Base-by-base conservation (phyloP, 2,329 filamentous ascomycete genomes). In the Didymella exigua region DNA sequence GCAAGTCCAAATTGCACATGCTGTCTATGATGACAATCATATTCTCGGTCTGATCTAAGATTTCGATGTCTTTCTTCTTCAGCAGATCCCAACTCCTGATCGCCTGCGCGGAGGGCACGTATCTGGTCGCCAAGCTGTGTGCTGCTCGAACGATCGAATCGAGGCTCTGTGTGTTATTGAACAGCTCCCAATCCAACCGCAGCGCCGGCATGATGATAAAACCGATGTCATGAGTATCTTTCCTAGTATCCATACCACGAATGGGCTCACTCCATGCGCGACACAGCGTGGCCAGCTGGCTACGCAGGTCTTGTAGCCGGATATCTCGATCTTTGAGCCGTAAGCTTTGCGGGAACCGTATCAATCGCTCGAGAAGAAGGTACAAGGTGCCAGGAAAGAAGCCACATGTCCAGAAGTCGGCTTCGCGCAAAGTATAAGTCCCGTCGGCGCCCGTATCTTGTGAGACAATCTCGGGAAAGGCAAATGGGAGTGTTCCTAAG, bases 341-440 rank as follows among this genome's bases (percentile, higher is more conserved):
- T 21, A 66, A 9, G 34, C 48, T 59, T 23, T 59, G 55, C 11
- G 63, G 49, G 38, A 70, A 71, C 34, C 65, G 70, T 31, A 71
- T 60, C 37, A 68, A 43, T 10, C 76, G 53, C 51, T 78, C 71
- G 5, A 79, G 65, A 0, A 81, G 67, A 1, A 76, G 65, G 49
- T 80, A 79, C 2, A 81, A 56, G 3, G 70, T 73, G 0, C 79
- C 79, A 0, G 78, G 79, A 49, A 81, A 81, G 69, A 81, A 81
- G 0, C 79, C 79, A 2, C 75, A 79, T 0, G 78, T 81, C 79
- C 79, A 82, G 51, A 80, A 80, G 9, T 76, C 70, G 0, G 74
- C 64, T 24, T 73, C 68, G 11, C 77, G 68, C 49, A 79, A 76
- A 16, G 76, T 70, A 52, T 80, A 81, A 13, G 60, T 64, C 9